Percentiles rank a stretch among this genome's conserved stretches.
Conservation (phyloP, 164 flowering plant species). For the Umbellularia californica region DNA sequence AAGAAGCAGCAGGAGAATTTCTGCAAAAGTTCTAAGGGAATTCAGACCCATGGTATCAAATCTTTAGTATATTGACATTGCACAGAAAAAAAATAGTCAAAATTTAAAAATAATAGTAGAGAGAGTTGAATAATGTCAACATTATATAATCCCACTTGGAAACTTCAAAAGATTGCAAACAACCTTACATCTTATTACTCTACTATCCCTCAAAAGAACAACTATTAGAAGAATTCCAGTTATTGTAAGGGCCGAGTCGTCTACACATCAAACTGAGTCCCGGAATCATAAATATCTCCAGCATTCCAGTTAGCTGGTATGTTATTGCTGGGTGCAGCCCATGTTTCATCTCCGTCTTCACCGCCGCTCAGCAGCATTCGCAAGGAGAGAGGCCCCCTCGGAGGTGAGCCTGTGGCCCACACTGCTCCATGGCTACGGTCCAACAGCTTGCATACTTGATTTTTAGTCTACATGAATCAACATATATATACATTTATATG, state of each 20-base stretch:
- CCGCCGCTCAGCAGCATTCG: conserved; percentile 68
- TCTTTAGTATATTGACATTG: too few relatives aligned
- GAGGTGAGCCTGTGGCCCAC: conserved; percentile 65
- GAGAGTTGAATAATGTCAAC: background rate
- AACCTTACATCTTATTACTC: background rate
- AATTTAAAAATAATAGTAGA: too few relatives aligned
- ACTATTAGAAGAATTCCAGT: background rate
- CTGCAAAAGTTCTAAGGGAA: too few relatives aligned
- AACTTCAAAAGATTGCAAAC: background rate
- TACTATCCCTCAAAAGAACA: background rate
- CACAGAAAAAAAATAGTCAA: too few relatives aligned
- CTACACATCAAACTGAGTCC: conserved; percentile 54
- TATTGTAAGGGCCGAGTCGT: background rate
- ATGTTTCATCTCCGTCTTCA: conserved; percentile 68
- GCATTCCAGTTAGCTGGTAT: conserved; percentile 73
- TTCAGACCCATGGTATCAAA: too few relatives aligned
- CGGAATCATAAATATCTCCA: conserved; percentile 74
- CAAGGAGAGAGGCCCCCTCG: conserved; percentile 58
- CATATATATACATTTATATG: too few relatives aligned
- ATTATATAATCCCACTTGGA: background rate
- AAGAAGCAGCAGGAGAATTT: too few relatives aligned
- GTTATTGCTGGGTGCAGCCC: conserved; percentile 61
- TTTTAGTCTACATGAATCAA: conserved; percentile 47
- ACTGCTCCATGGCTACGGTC: conserved; percentile 77
- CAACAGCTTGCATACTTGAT: conserved; percentile 64